Evolutionary conservation across 1,139 yeast species (phyloP).

Genomic region (Saccharomyces hybrid): DNA sequence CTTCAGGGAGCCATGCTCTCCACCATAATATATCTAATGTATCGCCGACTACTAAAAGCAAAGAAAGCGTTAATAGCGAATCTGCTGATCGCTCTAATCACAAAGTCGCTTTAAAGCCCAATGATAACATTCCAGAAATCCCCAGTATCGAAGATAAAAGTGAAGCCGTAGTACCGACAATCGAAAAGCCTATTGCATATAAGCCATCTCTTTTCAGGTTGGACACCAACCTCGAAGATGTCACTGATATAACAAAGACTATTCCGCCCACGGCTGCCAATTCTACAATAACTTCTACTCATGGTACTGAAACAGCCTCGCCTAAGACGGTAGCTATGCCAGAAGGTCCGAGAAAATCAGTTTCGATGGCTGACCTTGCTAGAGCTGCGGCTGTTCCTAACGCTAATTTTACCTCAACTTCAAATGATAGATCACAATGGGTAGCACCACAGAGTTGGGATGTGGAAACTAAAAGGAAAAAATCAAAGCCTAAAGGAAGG

Average conservation of each 20-base stretch:
- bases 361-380: constrained; percentile 20
- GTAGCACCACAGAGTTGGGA: constrained; percentile 79
- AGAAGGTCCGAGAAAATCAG: constrained; percentile 24
- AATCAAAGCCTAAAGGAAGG: constrained; percentile 11
- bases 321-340: background rate
- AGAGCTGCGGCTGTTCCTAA: constrained; percentile 14
- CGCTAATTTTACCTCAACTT: constrained; percentile 7
- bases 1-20: constrained; percentile 3
- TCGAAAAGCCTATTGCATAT: constrained; percentile 5
- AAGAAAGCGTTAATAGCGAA: background rate
- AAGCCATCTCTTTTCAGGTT: constrained; percentile 17
- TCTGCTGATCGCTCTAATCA: background rate
- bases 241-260: constrained; percentile 27
- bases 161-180: background rate
- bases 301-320: background rate
- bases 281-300: background rate
- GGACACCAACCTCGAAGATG: constrained; percentile 27
- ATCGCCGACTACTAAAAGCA: background rate
- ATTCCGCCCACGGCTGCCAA: constrained; percentile 1
- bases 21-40: background rate
- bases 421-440: constrained; percentile 35
- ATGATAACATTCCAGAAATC: background rate
- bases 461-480: constrained; percentile 39
- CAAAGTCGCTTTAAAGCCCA: background rate
- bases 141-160: background rate